Evolutionary conservation across 768 basidiomycete species (phyloP).

Genomic region (Leccinum disarticulatum): DNA sequence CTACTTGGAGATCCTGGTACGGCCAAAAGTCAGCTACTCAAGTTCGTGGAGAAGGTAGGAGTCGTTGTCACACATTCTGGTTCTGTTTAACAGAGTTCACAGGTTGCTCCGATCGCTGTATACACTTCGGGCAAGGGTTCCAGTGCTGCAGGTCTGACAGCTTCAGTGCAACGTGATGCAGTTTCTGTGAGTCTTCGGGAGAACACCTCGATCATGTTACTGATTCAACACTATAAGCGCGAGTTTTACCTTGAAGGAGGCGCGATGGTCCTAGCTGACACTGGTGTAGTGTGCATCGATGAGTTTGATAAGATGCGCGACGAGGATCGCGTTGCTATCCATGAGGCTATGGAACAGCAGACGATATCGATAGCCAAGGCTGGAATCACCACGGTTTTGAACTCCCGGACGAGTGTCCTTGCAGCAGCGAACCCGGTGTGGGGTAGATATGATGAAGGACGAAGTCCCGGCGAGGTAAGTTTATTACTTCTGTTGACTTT

Average conservation of each 20-base stretch:
- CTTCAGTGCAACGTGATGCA: conserved; percentile 92
- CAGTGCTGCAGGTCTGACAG: conserved; percentile 97
- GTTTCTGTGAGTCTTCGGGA: conserved; percentile 62
- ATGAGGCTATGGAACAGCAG: conserved; percentile 99
- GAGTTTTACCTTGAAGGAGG: conserved; percentile 99
- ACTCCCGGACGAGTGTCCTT: conserved; percentile 92
- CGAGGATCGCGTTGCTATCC: conserved; percentile 97
- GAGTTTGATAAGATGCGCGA: conserved; percentile 99
- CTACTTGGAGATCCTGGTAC: conserved; percentile 97
- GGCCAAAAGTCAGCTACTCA: conserved; percentile 95
- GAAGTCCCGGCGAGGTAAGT: conserved; percentile 87
- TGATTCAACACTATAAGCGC: conserved; percentile 49
- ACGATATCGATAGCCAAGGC: conserved; percentile 99
- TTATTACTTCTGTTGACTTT: neutral
- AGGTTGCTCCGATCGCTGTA: conserved; percentile 97
- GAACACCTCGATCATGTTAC: neutral
- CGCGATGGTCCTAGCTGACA: conserved; percentile 98
- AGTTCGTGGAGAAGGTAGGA: conserved; percentile 92
- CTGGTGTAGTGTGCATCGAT: conserved; percentile 98
- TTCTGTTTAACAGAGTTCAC: conserved; percentile 4
- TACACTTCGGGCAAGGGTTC: conserved; percentile 99
- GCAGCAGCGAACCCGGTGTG: conserved; percentile 98
- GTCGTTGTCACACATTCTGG: neutral
- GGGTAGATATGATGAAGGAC: conserved; percentile 95
- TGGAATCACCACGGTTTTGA: conserved; percentile 96